A percentile compares a stretch with the other conserved stretches of the same genome.
Evolutionary conservation across 2,329 filamentous ascomycete species (phyloP).

Genomic region (Basipetospora chlamydospora): DNA sequence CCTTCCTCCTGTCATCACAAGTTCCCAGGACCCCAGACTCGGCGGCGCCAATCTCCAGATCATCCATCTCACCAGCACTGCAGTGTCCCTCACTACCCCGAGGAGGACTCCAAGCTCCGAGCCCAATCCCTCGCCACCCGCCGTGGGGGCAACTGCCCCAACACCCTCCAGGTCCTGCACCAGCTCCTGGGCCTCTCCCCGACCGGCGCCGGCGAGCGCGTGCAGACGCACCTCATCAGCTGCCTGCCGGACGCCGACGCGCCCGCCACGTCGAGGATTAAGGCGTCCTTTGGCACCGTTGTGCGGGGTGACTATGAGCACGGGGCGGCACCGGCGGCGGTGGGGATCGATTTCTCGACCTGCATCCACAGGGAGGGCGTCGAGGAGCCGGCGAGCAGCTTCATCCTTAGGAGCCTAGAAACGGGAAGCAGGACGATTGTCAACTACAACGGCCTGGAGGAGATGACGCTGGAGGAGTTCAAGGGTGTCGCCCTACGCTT

Average conservation of each 20-base stretch:
- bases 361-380: slow-evolving; percentile 45
- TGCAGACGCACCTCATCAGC: slow-evolving; percentile 30
- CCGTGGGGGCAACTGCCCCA: slow-evolving; percentile 59
- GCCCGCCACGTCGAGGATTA: slow-evolving; percentile 34
- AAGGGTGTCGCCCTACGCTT: slow-evolving; percentile 24
- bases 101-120: slow-evolving; percentile 59
- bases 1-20: background rate
- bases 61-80: background rate
- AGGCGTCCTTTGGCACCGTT: slow-evolving; percentile 29
- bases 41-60: too few species aligned
- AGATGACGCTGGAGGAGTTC: slow-evolving; percentile 54
- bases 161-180: slow-evolving; percentile 55
- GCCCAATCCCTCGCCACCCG: slow-evolving; percentile 43
- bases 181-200: slow-evolving; percentile 32
- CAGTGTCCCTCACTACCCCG: slow-evolving; percentile 52
- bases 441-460: slow-evolving; percentile 51
- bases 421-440: slow-evolving; percentile 54
- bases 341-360: slow-evolving; percentile 31
- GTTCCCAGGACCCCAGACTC: too few species aligned
- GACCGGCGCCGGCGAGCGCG: background rate
- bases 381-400: slow-evolving; percentile 48
- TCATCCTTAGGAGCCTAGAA: slow-evolving; percentile 47
- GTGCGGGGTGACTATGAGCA: too few species aligned
- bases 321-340: too few species aligned
- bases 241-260: slow-evolving; percentile 39